phyloP scores from a whole-genome alignment of 176 grass and related monocot species.

The Aegilops tauschii region DNA sequence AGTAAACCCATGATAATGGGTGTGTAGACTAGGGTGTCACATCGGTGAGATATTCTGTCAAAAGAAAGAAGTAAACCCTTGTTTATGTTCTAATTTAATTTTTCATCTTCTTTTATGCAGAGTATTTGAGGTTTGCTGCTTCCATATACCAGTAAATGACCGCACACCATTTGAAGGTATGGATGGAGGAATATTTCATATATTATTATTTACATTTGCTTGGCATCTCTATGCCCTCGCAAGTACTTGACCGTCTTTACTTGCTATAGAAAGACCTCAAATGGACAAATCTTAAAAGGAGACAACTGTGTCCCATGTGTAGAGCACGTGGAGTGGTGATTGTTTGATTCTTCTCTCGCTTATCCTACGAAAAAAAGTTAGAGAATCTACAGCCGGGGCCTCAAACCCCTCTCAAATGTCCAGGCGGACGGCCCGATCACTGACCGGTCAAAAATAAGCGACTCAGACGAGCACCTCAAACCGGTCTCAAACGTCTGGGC shows the following conservation, averaged over 20 bases:
- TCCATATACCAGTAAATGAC: slow-evolving; percentile 69
- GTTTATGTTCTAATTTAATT: background rate
- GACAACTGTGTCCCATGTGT: background rate
- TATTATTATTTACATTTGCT: background rate
- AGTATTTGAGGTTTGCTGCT: slow-evolving; percentile 70
- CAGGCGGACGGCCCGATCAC: too few relatives aligned
- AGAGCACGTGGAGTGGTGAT: background rate
- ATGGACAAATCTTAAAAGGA: background rate
- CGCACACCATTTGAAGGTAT: slow-evolving; percentile 71
- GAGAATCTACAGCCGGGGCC: too few relatives aligned
- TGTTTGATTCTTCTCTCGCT: background rate
- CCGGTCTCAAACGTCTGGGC: too few relatives aligned
- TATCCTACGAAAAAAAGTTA: background rate
- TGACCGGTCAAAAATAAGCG: too few relatives aligned
- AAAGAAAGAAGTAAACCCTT: background rate
- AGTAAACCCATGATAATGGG: background rate
- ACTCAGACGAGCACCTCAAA: too few relatives aligned
- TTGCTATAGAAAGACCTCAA: background rate
- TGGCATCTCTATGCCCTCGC: background rate
- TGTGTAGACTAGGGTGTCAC: too few relatives aligned
- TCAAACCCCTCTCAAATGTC: too few relatives aligned
- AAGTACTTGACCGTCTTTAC: background rate
- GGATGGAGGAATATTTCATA: background rate
- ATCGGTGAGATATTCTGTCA: background rate
- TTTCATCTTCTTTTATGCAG: slow-evolving; percentile 18